A percentile compares a stretch with the other conserved stretches of the same genome.
Conservation (phyloP, 331 rosid genomes). For the Pyrus hybrid region DNA sequence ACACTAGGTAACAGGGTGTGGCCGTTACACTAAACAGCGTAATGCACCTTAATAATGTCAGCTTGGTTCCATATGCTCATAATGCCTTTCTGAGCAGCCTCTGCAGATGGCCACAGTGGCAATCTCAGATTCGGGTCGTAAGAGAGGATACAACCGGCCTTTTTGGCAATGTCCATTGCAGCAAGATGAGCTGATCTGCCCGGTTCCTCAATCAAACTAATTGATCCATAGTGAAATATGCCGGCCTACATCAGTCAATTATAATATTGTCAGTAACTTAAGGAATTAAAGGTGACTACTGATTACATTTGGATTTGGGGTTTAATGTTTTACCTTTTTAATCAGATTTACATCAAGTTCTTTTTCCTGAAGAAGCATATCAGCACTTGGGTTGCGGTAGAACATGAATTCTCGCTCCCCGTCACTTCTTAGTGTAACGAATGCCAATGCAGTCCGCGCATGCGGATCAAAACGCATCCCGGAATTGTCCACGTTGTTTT, state of each 20-base stretch:
- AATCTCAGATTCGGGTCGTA: slow-evolving; percentile 86
- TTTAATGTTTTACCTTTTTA: slow-evolving; percentile 28
- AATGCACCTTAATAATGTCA: slow-evolving; percentile 62
- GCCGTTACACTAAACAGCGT: neutral
- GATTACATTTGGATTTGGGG: neutral
- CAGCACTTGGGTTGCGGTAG: slow-evolving; percentile 84
- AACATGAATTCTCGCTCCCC: slow-evolving; percentile 86
- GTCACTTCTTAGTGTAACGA: slow-evolving; percentile 67
- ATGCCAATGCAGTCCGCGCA: slow-evolving; percentile 78
- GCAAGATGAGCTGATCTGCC: slow-evolving; percentile 82
- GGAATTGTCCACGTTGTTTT: slow-evolving; percentile 54
- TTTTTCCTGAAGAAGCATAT: slow-evolving; percentile 67
- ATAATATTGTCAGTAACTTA: neutral
- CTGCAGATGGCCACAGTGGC: slow-evolving; percentile 78
- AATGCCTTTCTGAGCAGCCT: slow-evolving; percentile 67
- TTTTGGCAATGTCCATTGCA: slow-evolving; percentile 62
- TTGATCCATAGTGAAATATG: slow-evolving; percentile 85
- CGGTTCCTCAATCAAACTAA: slow-evolving; percentile 87
- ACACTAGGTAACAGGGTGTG: too few relatives aligned
- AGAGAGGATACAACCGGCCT: slow-evolving; percentile 67
- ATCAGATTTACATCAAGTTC: slow-evolving; percentile 54
- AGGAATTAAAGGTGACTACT: neutral
- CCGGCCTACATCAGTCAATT: slow-evolving; percentile 40
- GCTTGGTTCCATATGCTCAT: slow-evolving; percentile 78
- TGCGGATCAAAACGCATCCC: slow-evolving; percentile 63